phyloP scores from a whole-genome alignment of 2,329 filamentous ascomycete genomes.

The Diaporthe nobilis region DNA sequence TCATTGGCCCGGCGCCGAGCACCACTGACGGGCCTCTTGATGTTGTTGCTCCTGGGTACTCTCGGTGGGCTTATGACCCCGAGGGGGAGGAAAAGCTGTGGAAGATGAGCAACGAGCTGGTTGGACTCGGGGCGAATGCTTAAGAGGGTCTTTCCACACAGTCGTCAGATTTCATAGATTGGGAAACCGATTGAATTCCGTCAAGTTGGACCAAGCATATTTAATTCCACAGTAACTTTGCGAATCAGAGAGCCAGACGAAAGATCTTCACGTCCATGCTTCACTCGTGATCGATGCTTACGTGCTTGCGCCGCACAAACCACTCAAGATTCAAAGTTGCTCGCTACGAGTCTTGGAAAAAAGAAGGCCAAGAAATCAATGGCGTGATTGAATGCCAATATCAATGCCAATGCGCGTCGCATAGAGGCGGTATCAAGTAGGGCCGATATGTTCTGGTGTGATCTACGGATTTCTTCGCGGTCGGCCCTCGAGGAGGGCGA shows the following conservation, averaged over 20 bases:
- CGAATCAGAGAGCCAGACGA: background rate
- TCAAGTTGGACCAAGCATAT: background rate
- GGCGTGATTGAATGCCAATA: background rate
- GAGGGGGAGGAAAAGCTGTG: constrained; percentile 56
- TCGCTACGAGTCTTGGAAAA: background rate
- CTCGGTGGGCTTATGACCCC: constrained; percentile 51
- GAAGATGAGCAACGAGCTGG: constrained; percentile 52
- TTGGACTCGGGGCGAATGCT: constrained; percentile 44
- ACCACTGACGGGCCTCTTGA: background rate
- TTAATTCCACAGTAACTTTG: background rate
- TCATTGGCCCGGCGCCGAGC: constrained; percentile 47
- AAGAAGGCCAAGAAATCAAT: background rate
- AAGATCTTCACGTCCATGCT: constrained; percentile 2
- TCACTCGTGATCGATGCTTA: background rate
- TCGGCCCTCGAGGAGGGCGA: background rate
- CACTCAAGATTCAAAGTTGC: background rate
- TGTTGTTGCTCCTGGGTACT: constrained; percentile 41
- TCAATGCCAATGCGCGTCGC: constrained; percentile 2
- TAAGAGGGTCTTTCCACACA: background rate
- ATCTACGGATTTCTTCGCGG: background rate
- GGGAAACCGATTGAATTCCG: background rate
- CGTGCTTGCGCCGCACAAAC: background rate
- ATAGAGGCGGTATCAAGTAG: constrained; percentile 1
- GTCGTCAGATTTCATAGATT: background rate
- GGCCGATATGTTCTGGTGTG: constrained; percentile 14